Base-by-base conservation (phyloP, 1,284 basidiomycete species). In the Papiliotrema flavescens region DNA sequence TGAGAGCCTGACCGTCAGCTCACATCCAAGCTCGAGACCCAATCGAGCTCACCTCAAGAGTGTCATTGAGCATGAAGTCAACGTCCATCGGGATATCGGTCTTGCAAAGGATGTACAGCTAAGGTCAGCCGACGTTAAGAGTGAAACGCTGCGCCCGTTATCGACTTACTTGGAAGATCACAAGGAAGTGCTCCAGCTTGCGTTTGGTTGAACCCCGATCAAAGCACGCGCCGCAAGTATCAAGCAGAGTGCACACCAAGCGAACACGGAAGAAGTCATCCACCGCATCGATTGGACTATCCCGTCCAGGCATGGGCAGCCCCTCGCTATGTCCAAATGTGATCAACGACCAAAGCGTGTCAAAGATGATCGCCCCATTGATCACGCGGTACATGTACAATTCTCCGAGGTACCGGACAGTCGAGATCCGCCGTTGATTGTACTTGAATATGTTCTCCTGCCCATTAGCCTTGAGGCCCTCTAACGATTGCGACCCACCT, bases 141-240 rank as follows among this genome's bases (percentile, higher is more conserved):
- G n/a, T n/a, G n/a, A n/a, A n/a, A n/a, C 1, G 22, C 20, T 15
- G 17, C 17, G 2, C 39, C 32, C 19, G 17, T 3, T 20, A n/a
- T 19, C 45, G 22, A 62, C 76, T 66, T 65, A 93, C 90, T 81
- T 97, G 92, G 75, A 98, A 93, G 76, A 97, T 94, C 11, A 84
- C 82, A 58, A 98, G 76, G 73, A 95, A 96, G 63, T 87, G 89
- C 74, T 98, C 94, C 13, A 98, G 79, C 71, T 93, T 96, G 77
- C 88, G 88, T 75, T 86, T 88, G 67, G 92, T 86, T 6, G 87
- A 85, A 2, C 94, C 94, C 43, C 88, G 85, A 73, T 96, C 93
- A 74, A 98, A 98, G 77, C 94, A 98, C 80, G 91, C 89, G n/a
- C 94, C 96, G 72, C 93, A 96, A 0, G 93, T 92, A 71, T 98